Base-by-base conservation (phyloP, 306 rosid species). In the Geum urbanum region DNA sequence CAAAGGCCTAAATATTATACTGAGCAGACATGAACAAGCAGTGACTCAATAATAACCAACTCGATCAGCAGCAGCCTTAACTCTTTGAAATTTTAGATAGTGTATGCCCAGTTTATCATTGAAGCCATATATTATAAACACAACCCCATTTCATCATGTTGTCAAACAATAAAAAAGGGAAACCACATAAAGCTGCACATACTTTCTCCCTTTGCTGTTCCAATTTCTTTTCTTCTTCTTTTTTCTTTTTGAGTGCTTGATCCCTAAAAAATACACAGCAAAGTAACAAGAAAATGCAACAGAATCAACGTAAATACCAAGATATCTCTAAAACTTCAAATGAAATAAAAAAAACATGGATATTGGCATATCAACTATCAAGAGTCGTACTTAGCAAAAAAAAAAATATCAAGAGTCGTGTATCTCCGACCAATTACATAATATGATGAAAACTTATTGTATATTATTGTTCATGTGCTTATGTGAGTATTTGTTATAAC, bases 121-220 rank as follows among this genome's bases (percentile, higher is more conserved):
- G 13, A 13, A 32, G 32, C 63, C 56, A 15, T 51, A 11, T 58
- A 32, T 58, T 32, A 58, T 51, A 4, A 51, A n/a, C 22, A 13
- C 7, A n/a, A 14, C 14, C 39, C 61, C 20, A 55, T 9, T 55
- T 55, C 61, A 8, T 9, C 14, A 43, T 41, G 60, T 16, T 32
- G 35, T 49, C 7, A 12, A 9, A n/a, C 16, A 70, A 20, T 19
- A 63, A 12, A 51, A 7, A 62, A n/a, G 59, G 74, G 0, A 66
- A 72, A 46, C 6, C 20, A 8, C 69, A 8, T 44, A 15, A 52
- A 53, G 52, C 19, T 39, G 62, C 39, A 59, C 48, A 22, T 70
- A 92, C 98, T 97, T 84, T 90, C 76, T 86, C 90, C 77, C 77
- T 79, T 83, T 84, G 78, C 74, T 79, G 74, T 69, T 85, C 85